Evolutionary conservation across 2,329 filamentous ascomycete genomes (phyloP).

Genomic region (Pyrenochaeta sp.): DNA sequence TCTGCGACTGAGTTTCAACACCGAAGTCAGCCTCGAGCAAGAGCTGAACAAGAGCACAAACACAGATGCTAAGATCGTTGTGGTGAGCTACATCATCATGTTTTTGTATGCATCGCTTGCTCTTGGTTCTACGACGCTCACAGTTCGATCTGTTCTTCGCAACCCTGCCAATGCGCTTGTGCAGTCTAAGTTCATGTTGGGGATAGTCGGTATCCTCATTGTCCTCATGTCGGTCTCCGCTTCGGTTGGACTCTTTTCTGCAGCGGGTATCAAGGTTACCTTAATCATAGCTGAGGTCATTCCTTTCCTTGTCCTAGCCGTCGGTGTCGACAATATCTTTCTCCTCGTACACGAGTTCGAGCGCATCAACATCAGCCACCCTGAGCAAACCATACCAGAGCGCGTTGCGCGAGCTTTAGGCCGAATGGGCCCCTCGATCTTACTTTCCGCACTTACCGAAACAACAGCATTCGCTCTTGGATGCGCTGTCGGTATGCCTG

Average conservation of each 20-base stretch:
- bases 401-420: slow-evolving; percentile 88
- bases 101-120: slow-evolving; percentile 96
- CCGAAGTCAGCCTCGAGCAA: slow-evolving; percentile 92
- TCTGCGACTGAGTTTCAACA: slow-evolving; percentile 89
- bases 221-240: slow-evolving; percentile 97
- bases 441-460: slow-evolving; percentile 93
- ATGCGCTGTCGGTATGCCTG: slow-evolving; percentile 95
- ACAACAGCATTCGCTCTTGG: slow-evolving; percentile 93
- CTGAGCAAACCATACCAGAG: slow-evolving; percentile 86
- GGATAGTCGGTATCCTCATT: slow-evolving; percentile 92
- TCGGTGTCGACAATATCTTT: slow-evolving; percentile 99
- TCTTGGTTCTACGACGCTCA: slow-evolving; percentile 85
- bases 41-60: slow-evolving; percentile 98
- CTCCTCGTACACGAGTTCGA: slow-evolving; percentile 98
- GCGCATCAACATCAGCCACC: slow-evolving; percentile 88
- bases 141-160: slow-evolving; percentile 76
- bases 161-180: slow-evolving; percentile 88
- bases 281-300: slow-evolving; percentile 99
- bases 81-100: slow-evolving; percentile 98
- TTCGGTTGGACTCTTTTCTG: slow-evolving; percentile 94
- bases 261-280: slow-evolving; percentile 89
- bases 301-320: slow-evolving; percentile 93
- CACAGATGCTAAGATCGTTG: slow-evolving; percentile 95
- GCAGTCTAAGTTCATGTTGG: slow-evolving; percentile 95
- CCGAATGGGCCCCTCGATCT: slow-evolving; percentile 94